Evolutionary conservation across 768 basidiomycete genomes (phyloP).

Genomic region (Rubroboletus pulcherrimus): DNA sequence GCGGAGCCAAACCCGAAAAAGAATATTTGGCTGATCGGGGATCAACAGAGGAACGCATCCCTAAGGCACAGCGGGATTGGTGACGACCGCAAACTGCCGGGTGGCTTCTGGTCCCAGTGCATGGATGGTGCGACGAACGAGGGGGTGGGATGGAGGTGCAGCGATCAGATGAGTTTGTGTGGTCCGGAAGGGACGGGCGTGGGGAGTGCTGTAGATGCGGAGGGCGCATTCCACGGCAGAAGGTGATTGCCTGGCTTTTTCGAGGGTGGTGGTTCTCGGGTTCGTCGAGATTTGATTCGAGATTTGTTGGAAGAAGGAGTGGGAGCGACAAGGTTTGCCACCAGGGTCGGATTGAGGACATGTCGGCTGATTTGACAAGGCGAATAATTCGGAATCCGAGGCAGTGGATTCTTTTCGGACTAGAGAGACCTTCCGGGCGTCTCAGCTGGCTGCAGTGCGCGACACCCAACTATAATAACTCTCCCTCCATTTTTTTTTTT

Average conservation of each 20-base stretch:
- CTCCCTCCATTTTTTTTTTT: constrained; percentile 33
- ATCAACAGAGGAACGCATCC: constrained; percentile 47
- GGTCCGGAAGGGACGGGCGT: constrained; percentile 1
- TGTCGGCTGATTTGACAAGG: constrained; percentile 39
- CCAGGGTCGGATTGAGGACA: constrained; percentile 33
- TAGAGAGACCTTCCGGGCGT: constrained; percentile 20
- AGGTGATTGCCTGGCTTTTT: constrained; percentile 18
- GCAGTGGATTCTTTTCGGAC: constrained; percentile 28
- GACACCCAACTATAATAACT: constrained; percentile 34
- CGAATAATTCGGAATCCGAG: constrained; percentile 50
- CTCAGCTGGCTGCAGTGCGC: constrained; percentile 16
- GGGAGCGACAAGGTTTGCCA: constrained; percentile 31
- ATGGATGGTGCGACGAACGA: no score
- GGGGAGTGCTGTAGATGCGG: background rate
- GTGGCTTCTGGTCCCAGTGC: background rate
- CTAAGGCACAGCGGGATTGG: constrained; percentile 29
- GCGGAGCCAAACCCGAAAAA: constrained; percentile 34
- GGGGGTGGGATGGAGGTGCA: background rate
- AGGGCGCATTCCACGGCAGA: constrained; percentile 7
- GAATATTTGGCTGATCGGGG: constrained; percentile 53
- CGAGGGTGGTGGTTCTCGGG: constrained; percentile 15
- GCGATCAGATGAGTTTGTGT: background rate
- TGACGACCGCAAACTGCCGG: constrained; percentile 31
- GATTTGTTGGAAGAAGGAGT: constrained; percentile 23
- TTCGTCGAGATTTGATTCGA: constrained; percentile 32